Percentiles rank a stretch among this genome's conserved stretches.
These are phyloP conservation scores for Bolboschoenus planiculmis DNA, from an alignment of 176 grass and related monocot genomes.

Conservation along the genomic window DNA sequence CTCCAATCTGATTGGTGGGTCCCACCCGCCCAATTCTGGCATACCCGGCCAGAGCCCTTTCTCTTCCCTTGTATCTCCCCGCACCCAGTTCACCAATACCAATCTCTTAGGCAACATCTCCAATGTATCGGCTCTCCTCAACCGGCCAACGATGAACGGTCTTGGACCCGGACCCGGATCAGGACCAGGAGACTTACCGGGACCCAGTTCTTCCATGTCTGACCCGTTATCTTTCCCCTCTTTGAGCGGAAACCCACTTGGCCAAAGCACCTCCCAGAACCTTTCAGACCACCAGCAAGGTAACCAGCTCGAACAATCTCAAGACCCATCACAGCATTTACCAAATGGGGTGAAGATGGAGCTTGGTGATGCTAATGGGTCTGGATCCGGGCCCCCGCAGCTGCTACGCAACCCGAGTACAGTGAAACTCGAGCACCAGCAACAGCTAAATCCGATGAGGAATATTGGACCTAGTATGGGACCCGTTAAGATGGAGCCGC, in stretches of 20 bases:
- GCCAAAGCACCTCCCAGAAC: conserved; percentile 35
- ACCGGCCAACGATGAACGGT: conserved; percentile 41
- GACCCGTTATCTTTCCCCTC: conserved; percentile 53
- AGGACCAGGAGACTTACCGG: conserved; percentile 34
- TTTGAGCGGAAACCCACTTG: conserved; percentile 15
- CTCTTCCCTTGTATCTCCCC: conserved; percentile 63
- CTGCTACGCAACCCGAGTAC: conserved; percentile 32
- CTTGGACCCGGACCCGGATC: conserved; percentile 25
- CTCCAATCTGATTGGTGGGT: conserved; percentile 60
- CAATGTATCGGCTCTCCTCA: conserved; percentile 62
- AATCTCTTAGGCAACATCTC: conserved; percentile 62
- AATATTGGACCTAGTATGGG: conserved; percentile 37
- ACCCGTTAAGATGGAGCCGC: conserved; percentile 65
- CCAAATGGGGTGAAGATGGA: conserved; percentile 46
- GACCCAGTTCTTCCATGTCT: conserved; percentile 14
- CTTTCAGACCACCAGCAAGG: conserved; percentile 40
- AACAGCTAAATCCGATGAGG: conserved; percentile 65
- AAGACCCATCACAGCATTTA: conserved; percentile 37
- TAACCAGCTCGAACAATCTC: conserved; percentile 31
- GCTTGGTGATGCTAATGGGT: conserved; percentile 25
- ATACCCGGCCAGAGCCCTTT: conserved; percentile 62
- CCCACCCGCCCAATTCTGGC: conserved; percentile 25
- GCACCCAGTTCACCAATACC: conserved; percentile 57
- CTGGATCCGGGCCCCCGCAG: not conserved
- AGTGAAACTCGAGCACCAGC: conserved; percentile 67